A percentile compares a stretch with the other conserved stretches of the same genome.
Conservation (phyloP, 331 rosid genomes). For the Saraca asoca region DNA sequence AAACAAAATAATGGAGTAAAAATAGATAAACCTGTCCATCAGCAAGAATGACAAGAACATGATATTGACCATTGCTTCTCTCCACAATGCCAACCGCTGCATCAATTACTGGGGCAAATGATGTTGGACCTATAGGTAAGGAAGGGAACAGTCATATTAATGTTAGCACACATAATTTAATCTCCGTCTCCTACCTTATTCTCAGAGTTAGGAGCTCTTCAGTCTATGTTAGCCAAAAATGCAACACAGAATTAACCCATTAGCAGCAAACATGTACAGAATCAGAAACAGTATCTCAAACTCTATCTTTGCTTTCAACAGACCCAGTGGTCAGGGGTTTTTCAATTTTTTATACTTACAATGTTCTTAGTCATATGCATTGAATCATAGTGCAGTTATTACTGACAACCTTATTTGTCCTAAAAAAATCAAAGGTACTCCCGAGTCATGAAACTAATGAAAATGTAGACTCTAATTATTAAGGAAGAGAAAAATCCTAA, state of each 20-base stretch:
- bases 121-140: conserved; percentile 78
- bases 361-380: neutral
- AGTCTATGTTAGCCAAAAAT: neutral
- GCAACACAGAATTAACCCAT: conserved; percentile 15
- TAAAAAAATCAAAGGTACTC: no score
- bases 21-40: conserved; percentile 86
- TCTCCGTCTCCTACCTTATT: neutral
- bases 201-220: conserved; percentile 16
- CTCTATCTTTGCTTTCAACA: conserved; percentile 23
- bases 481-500: conserved; percentile 28
- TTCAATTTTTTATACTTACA: conserved; percentile 20
- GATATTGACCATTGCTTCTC: conserved; percentile 81
- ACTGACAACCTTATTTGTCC: no score
- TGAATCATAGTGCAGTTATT: conserved; percentile 5
- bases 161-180: neutral
- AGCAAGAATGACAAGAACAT: conserved; percentile 94
- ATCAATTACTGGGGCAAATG: conserved; percentile 85
- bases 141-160: conserved; percentile 1
- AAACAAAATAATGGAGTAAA: conserved; percentile 10
- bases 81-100: conserved; percentile 86
- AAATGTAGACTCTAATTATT: conserved; percentile 18
- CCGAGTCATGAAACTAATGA: no score
- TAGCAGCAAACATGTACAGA: conserved; percentile 19
- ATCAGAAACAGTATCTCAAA: conserved; percentile 16
- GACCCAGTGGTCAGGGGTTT: conserved; percentile 11